Evolutionary conservation across 73 alveolate genomes (phyloP).

Genomic region (Tetrahymena elliotti): DNA sequence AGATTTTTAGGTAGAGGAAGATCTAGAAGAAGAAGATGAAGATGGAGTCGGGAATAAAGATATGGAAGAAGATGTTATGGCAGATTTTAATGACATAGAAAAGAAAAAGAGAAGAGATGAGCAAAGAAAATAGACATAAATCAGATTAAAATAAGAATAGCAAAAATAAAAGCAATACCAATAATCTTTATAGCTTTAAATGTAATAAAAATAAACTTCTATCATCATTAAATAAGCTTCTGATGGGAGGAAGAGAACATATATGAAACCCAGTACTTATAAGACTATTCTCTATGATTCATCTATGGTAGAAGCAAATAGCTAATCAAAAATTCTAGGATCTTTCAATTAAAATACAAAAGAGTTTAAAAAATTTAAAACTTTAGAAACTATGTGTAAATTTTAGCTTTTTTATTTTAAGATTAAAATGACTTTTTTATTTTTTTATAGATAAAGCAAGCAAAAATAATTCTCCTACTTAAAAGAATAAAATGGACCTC

Average conservation of each 20-base stretch:
- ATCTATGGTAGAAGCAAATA: background rate
- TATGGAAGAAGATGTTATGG: background rate
- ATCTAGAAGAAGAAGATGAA: background rate
- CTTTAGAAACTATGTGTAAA: background rate
- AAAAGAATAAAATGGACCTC: background rate
- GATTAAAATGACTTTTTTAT: background rate
- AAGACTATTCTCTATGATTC: background rate
- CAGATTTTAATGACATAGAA: background rate
- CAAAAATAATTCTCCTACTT: background rate
- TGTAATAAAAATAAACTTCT: background rate
- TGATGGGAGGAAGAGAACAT: background rate
- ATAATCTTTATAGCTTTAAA: background rate
- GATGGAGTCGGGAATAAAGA: background rate
- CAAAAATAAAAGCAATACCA: background rate
- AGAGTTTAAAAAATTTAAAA: background rate
- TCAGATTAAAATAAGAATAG: background rate
- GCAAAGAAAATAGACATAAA: background rate
- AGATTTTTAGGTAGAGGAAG: background rate
- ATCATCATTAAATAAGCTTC: background rate
- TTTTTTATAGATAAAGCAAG: background rate
- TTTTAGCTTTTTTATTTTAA: background rate
- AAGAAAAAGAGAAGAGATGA: background rate
- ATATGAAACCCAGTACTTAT: background rate
- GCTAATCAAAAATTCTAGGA: background rate
- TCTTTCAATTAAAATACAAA: background rate